Conservation (phyloP, 2,329 filamentous ascomycete species). For the Botrytis sinoallii region DNA sequence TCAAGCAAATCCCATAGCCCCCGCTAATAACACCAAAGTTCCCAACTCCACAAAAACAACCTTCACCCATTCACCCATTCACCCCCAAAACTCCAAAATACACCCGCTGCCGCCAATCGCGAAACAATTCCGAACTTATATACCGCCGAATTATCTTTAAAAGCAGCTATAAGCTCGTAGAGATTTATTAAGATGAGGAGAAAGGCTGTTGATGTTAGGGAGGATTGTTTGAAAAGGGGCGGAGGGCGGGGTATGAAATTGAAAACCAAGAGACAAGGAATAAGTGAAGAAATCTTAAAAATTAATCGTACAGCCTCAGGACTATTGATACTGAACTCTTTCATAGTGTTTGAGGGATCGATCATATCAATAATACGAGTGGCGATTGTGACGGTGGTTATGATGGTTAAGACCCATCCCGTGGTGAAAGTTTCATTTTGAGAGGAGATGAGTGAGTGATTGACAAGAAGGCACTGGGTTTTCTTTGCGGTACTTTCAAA, state of each 20-base stretch:
- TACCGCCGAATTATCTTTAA: background rate
- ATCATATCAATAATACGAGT: background rate
- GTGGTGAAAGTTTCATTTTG: background rate
- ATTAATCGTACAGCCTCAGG: background rate
- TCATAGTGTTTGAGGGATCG: background rate
- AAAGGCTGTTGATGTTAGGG: background rate
- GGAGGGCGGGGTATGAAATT: background rate
- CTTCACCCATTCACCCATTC: background rate
- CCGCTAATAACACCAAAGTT: background rate
- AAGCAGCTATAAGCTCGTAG: background rate
- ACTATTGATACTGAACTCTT: background rate
- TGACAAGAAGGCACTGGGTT: background rate
- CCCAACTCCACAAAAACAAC: background rate
- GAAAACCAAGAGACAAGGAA: background rate
- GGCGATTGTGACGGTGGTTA: background rate
- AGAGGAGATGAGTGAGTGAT: background rate
- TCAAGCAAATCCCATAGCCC: background rate
- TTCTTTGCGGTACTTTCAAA: background rate
- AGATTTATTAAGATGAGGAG: background rate
- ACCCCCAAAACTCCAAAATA: background rate
- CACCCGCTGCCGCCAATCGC: too few species aligned
- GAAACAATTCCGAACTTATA: background rate
- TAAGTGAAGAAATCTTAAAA: background rate
- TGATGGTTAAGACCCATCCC: background rate
- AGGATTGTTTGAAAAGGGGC: background rate